Evolutionary conservation across 2,329 filamentous ascomycete species (phyloP), one percentile per base, ranked within the genome.

Genomic region (Pestalotiopsis sp.): DNA sequence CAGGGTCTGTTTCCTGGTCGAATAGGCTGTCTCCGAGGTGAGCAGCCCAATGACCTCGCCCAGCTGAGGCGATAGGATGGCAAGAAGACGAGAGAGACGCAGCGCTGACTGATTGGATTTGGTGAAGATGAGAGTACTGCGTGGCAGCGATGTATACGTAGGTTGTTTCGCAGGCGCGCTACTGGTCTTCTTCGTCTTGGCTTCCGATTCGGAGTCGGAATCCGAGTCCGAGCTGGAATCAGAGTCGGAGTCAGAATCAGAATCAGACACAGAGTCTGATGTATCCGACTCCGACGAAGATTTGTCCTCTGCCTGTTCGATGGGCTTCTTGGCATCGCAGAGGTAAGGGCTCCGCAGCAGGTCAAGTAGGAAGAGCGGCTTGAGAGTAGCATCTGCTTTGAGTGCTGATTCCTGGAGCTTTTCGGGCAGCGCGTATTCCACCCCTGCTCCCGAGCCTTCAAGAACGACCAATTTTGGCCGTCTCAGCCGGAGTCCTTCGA

Each of bases 31-130:
- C 0, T 93, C 93, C 23, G 93, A 95, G 14, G 93, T 93, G 70
- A 96, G 87, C 0, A 91, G 93, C 69, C 89, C 90, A 66, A 93
- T 87, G 57, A 86, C 82, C 1, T 83, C 76, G 2, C 86, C 82
- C 41, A 92, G 82, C 0, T 83, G 78, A 0, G 91, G 90, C 20
- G 88, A 84, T 25, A 97, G 84, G 1, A 95, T 83, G 1, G 85
- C 82, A 12, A 98, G 85, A 0, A 98, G 89, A 23, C 93, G 92
- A 1, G 92, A 90, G n/a, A 98, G 87, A 69, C 96, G 92, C n/a
- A 93, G 87, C 1, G 95, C 93, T 20, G 91, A 90, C 78, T 97
- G 94, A 77, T 95, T 97, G 68, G 93, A 97, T 74, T 94, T 94
- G 61, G 94, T 95, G 78, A 98, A 98, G 72, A 98, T 90, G 45